phyloP scores from a whole-genome alignment of 2,329 filamentous ascomycete genomes.

The Calonectria pseudoturangicola region DNA sequence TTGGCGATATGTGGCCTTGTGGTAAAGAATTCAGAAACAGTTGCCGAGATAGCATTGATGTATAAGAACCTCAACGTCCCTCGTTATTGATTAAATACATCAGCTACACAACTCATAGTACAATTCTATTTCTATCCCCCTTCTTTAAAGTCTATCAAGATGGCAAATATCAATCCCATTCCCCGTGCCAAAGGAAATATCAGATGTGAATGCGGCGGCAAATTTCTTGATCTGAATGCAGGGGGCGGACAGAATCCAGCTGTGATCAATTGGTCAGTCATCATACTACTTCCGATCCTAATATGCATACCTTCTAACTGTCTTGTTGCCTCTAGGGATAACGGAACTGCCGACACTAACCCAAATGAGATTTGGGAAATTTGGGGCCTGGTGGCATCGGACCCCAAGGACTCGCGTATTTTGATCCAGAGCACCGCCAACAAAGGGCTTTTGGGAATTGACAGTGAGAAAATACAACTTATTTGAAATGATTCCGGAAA shows the following conservation, averaged over 20 bases:
- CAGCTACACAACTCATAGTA: background rate
- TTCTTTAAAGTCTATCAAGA: background rate
- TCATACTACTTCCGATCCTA: too few species aligned
- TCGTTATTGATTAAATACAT: too few species aligned
- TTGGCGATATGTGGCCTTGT: background rate
- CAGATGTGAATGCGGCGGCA: constrained; percentile 5
- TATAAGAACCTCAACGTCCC: background rate
- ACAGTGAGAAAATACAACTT: background rate
- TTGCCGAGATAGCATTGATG: too few species aligned
- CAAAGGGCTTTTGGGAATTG: background rate
- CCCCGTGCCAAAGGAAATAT: constrained; percentile 10
- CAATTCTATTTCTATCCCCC: background rate
- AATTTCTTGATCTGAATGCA: background rate
- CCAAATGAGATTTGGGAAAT: constrained; percentile 14
- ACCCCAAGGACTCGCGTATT: constrained; percentile 1
- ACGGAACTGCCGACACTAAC: background rate
- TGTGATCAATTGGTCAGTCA: background rate
- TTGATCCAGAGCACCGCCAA: constrained; percentile 17
- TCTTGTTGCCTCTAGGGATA: background rate
- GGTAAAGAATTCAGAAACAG: too few species aligned
- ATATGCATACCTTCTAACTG: background rate
- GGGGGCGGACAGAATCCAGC: background rate
- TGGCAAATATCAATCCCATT: constrained; percentile 1
- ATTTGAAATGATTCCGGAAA: too few species aligned
- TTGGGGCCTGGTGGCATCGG: background rate